Conservation (phyloP, 768 basidiomycete species). For the Lactifluus hygrophoroides region DNA sequence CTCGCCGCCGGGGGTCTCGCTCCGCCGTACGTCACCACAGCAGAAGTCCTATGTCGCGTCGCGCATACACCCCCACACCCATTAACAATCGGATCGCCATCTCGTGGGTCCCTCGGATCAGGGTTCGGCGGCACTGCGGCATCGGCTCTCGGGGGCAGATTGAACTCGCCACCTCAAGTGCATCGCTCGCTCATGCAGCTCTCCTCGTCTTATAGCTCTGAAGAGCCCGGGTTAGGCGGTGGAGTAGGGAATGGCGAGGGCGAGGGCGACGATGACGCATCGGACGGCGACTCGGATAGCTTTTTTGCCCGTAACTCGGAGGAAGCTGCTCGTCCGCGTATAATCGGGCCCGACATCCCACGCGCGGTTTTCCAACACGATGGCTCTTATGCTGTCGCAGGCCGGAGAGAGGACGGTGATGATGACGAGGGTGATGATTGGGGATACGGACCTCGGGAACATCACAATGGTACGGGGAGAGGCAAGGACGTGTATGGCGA, state of each 20-base stretch:
- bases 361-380: not conserved
- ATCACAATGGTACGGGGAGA: not conserved
- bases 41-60: not conserved
- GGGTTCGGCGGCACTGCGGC: not conserved
- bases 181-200: slow-evolving; percentile 14
- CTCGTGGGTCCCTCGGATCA: not conserved
- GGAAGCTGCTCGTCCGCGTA: slow-evolving; percentile 2
- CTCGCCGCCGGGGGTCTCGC: not conserved
- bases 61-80: not conserved
- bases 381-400: not conserved
- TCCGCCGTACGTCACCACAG: not conserved
- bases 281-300: slow-evolving; percentile 19
- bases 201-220: slow-evolving; percentile 13
- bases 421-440: not conserved
- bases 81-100: not conserved
- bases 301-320: slow-evolving; percentile 21
- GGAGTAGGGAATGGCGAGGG: not conserved
- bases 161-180: slow-evolving; percentile 1
- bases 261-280: not conserved
- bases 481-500: not conserved
- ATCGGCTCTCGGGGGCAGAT: not conserved
- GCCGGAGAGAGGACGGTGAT: not conserved
- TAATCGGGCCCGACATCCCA: not conserved
- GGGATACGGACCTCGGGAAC: not conserved
- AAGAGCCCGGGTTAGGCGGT: not conserved